Percentiles rank a stretch among this genome's conserved stretches.
phyloP scores from a whole-genome alignment of 805 yeast genomes.

The Yarrowia sp. region DNA sequence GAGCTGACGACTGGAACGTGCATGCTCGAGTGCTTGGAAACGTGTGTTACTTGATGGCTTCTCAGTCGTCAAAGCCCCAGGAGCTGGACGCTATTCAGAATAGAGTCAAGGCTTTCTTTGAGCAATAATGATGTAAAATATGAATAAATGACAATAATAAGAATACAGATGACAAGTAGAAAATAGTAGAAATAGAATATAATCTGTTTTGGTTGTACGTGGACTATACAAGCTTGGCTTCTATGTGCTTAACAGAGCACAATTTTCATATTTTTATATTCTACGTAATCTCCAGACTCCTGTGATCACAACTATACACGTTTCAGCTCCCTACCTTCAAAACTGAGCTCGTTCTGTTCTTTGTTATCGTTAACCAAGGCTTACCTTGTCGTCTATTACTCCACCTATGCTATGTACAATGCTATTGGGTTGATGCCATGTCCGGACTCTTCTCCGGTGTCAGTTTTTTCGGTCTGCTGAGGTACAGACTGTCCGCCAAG shows the following conservation, averaged over 20 bases:
- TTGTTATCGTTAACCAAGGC: background rate
- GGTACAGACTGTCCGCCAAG: background rate
- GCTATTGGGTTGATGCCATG: slow-evolving; percentile 6
- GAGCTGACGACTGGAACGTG: slow-evolving; percentile 31
- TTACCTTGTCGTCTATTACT: background rate
- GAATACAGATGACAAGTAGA: background rate
- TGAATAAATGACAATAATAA: background rate
- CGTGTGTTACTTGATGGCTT: slow-evolving; percentile 34
- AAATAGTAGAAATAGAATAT: no score
- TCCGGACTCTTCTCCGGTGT: background rate
- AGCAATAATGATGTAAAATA: background rate
- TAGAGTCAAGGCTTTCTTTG: background rate
- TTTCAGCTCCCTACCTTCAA: no score
- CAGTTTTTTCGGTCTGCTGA: background rate
- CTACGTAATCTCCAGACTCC: no score
- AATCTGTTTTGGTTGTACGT: no score
- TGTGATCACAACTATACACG: no score
- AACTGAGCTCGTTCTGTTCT: no score
- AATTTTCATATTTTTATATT: no score
- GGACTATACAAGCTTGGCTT: no score
- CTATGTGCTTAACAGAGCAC: no score
- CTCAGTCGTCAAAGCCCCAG: slow-evolving; percentile 9
- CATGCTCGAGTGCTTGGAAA: slow-evolving; percentile 34
- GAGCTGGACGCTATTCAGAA: slow-evolving; percentile 6
- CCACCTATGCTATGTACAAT: slow-evolving; percentile 21